Evolutionary conservation across 2,329 filamentous ascomycete genomes (phyloP).

Genomic region (Podosphaera leucotricha): DNA sequence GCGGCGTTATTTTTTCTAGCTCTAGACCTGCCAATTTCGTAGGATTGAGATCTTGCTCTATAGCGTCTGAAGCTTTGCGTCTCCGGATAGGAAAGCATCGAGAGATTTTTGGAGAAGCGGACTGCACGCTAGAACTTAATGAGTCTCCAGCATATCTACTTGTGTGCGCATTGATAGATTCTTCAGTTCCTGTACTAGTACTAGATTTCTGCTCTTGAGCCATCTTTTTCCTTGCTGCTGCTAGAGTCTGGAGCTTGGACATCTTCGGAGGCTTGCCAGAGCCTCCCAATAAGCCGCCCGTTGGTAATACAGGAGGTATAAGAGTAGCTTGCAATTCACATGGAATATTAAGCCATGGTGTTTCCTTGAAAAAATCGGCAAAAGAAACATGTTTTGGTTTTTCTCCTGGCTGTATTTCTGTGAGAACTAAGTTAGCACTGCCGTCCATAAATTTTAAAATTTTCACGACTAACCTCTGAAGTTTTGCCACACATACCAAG

Average conservation of each 20-base stretch:
- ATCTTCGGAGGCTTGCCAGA: constrained; percentile 40
- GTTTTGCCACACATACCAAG: background rate
- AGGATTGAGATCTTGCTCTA: constrained; percentile 10
- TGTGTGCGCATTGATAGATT: constrained; percentile 7
- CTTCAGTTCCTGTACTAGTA: constrained; percentile 4
- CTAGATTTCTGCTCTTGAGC: constrained; percentile 32
- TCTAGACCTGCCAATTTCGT: constrained; percentile 1
- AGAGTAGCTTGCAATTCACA: constrained; percentile 39
- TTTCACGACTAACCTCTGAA: background rate
- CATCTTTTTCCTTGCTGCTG: constrained; percentile 68
- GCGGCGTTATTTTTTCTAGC: constrained; percentile 1
- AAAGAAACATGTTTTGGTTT: constrained; percentile 19
- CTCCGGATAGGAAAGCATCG: constrained; percentile 14
- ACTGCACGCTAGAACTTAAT: background rate
- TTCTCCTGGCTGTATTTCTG: background rate
- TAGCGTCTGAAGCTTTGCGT: constrained; percentile 14
- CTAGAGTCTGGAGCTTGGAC: constrained; percentile 78
- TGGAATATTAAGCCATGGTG: constrained; percentile 64
- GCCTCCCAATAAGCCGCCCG: constrained; percentile 57
- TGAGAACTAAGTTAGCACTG: background rate
- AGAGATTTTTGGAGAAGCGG: background rate
- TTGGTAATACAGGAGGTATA: constrained; percentile 31
- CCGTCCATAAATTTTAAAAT: background rate
- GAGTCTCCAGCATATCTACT: background rate
- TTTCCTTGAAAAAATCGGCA: constrained; percentile 52